Percentiles rank a stretch among this genome's conserved stretches.
phyloP scores from a whole-genome alignment of 106 monocot species.

The Cymbidium sinense region DNA sequence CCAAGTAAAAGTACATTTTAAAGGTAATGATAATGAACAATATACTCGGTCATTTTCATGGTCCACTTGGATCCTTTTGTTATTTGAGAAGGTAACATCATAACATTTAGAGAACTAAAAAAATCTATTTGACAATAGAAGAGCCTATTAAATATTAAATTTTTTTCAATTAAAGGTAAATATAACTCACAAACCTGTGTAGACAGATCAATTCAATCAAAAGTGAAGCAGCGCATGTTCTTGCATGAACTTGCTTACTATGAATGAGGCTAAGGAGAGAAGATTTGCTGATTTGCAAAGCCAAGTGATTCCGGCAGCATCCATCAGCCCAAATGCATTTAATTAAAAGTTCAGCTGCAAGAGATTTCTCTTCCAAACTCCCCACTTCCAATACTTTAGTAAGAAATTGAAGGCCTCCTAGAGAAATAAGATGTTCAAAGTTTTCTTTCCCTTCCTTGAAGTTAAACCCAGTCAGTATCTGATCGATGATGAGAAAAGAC shows the following conservation, averaged over 20 bases:
- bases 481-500: constrained; percentile 20
- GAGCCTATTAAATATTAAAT: background rate
- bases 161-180: background rate
- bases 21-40: background rate
- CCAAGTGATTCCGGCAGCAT: constrained; percentile 40
- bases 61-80: background rate
- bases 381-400: constrained; percentile 22
- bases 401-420: constrained; percentile 44
- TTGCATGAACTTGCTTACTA: constrained; percentile 21
- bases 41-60: background rate
- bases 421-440: constrained; percentile 31
- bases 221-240: constrained; percentile 21
- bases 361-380: constrained; percentile 20
- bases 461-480: constrained; percentile 3
- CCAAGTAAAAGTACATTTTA: background rate
- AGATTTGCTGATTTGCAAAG: constrained; percentile 11
- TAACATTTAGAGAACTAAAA: background rate
- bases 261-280: constrained; percentile 37
- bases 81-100: background rate
- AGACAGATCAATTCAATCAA: constrained; percentile 44
- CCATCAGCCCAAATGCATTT: constrained; percentile 45
- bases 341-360: constrained; percentile 14
- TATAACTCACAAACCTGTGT: constrained; percentile 24
- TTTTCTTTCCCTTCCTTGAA: constrained; percentile 16
- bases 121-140: background rate